phyloP scores from a whole-genome alignment of 768 basidiomycete species.

The Termitomyces sp. region DNA sequence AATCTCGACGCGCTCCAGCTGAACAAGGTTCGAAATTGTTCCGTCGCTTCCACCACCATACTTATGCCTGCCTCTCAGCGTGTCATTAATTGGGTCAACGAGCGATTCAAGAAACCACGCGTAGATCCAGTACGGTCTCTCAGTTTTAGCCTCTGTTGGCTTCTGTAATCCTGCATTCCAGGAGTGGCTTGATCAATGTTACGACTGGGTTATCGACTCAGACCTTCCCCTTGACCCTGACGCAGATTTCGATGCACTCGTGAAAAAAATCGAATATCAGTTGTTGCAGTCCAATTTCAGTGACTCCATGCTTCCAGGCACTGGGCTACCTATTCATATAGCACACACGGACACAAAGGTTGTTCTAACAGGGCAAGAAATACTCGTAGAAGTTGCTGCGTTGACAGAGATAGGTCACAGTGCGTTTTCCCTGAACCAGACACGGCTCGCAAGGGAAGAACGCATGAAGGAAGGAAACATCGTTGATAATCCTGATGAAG shows the following conservation, averaged over 20 bases:
- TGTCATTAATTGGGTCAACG: constrained; percentile 49
- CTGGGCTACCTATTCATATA: constrained; percentile 56
- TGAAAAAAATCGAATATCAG: constrained; percentile 54
- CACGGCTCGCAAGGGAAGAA: constrained; percentile 58
- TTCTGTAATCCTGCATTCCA: constrained; percentile 20
- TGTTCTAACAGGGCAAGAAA: constrained; percentile 34
- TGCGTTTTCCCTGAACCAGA: constrained; percentile 74
- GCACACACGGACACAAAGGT: constrained; percentile 27
- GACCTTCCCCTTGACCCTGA: constrained; percentile 43
- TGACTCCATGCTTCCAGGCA: constrained; percentile 67
- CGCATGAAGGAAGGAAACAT: constrained; percentile 51
- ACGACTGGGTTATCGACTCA: constrained; percentile 47
- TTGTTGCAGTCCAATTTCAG: constrained; percentile 66
- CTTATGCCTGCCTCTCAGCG: constrained; percentile 26
- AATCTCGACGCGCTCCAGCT: constrained; percentile 16
- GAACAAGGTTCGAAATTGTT: background rate
- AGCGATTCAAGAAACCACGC: constrained; percentile 52
- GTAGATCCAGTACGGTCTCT: constrained; percentile 52
- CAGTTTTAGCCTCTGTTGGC: background rate
- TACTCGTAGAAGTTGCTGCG: constrained; percentile 70
- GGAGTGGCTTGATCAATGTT: constrained; percentile 78
- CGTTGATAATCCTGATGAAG: constrained; percentile 33
- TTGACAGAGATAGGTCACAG: constrained; percentile 85
- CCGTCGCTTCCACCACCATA: constrained; percentile 19
- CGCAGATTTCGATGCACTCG: constrained; percentile 45